phyloP scores from a whole-genome alignment of 768 basidiomycete genomes.

The Suillus paluster region DNA sequence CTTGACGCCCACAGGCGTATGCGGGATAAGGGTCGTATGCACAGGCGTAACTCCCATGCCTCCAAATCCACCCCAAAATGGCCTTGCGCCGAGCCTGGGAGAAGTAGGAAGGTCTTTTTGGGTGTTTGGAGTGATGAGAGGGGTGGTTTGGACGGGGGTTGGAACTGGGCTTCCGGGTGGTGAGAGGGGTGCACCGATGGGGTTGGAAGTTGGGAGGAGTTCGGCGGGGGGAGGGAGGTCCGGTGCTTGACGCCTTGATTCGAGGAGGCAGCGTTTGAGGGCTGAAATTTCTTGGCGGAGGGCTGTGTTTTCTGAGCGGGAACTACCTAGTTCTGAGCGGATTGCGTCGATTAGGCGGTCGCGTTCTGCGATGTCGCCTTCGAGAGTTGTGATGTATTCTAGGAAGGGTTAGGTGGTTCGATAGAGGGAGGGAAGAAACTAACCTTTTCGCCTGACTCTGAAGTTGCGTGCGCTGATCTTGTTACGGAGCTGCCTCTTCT shows the following conservation, averaged over 20 bases:
- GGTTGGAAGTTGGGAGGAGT: conserved; percentile 46
- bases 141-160: conserved; percentile 20
- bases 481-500: conserved; percentile 94
- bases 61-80: conserved; percentile 84
- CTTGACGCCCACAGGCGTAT: conserved; percentile 46
- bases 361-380: conserved; percentile 90
- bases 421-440: conserved; percentile 19
- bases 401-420: conserved; percentile 4
- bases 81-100: conserved; percentile 50
- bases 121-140: conserved; percentile 65
- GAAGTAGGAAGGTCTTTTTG: conserved; percentile 78
- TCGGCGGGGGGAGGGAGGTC: conserved; percentile 52
- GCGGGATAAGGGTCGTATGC: conserved; percentile 82
- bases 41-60: conserved; percentile 80
- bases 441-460: conserved; percentile 91
- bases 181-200: not conserved
- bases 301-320: conserved; percentile 81
- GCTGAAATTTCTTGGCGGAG: conserved; percentile 76
- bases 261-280: conserved; percentile 76
- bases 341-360: conserved; percentile 90
- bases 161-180: conserved; percentile 26
- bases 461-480: conserved; percentile 97
- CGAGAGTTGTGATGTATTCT: conserved; percentile 96
- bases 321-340: conserved; percentile 78
- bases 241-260: conserved; percentile 56